Evolutionary conservation across 441 rosid species (phyloP).

Genomic region (Dalechampia spathulata): DNA sequence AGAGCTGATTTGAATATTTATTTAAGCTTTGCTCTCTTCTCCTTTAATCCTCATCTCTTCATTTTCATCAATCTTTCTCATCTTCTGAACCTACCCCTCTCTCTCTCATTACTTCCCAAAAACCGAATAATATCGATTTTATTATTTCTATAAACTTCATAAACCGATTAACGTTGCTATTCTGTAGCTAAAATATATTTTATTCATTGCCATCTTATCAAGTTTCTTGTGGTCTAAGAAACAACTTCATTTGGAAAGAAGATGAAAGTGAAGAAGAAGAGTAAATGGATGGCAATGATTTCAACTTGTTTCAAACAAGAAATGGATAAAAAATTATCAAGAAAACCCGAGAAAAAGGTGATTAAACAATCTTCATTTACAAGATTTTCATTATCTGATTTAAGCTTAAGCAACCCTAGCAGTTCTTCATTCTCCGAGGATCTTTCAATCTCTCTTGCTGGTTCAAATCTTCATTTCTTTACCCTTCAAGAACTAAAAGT

Average conservation of each 20-base stretch:
- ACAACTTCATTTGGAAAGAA: too few species aligned
- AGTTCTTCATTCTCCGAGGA: constrained; percentile 42
- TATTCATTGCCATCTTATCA: too few species aligned
- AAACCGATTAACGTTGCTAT: too few species aligned
- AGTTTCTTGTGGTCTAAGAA: too few species aligned
- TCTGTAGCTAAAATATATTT: too few species aligned
- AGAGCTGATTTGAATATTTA: constrained; percentile 11
- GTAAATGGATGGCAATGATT: constrained; percentile 37
- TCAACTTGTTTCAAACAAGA: constrained; percentile 44
- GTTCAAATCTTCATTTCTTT: constrained; percentile 55
- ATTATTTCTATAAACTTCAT: too few species aligned
- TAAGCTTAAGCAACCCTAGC: constrained; percentile 59
- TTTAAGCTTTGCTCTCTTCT: background rate
- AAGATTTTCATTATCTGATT: constrained; percentile 56
- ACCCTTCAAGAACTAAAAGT: constrained; percentile 45
- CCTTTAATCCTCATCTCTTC: background rate
- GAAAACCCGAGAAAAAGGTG: constrained; percentile 15
- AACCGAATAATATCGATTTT: too few species aligned
- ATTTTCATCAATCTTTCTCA: background rate
- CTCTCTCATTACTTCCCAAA: background rate
- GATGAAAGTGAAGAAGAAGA: too few species aligned
- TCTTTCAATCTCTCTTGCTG: constrained; percentile 36
- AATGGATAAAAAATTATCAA: constrained; percentile 2
- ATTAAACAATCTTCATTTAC: constrained; percentile 35
- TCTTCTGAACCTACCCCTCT: background rate